Evolutionary conservation across 345 rosid genomes (phyloP).

Genomic region (Rhodomyrtus tomentosa): DNA sequence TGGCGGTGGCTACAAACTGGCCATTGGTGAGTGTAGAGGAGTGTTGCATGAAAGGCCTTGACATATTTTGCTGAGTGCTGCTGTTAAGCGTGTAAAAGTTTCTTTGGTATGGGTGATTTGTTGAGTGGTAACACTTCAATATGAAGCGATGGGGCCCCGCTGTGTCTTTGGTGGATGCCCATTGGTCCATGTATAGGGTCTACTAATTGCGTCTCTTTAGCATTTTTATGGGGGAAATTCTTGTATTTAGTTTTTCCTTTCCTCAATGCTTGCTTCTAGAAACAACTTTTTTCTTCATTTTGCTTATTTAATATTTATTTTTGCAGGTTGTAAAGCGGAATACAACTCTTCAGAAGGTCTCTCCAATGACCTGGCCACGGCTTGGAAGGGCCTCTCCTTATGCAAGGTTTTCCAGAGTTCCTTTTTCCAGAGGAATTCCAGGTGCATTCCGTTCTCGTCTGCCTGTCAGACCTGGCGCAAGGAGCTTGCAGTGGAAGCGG

Average conservation of each 20-base stretch:
- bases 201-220: neutral
- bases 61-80: neutral
- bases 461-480: slow-evolving; percentile 51
- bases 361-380: slow-evolving; percentile 61
- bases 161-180: neutral
- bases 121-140: neutral
- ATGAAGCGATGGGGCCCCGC: neutral
- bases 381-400: slow-evolving; percentile 28
- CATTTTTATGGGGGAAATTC: neutral
- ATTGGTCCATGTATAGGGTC: neutral
- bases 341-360: slow-evolving; percentile 41
- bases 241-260: neutral
- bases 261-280: neutral
- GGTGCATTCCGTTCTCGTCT: slow-evolving; percentile 55
- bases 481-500: slow-evolving; percentile 97
- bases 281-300: neutral
- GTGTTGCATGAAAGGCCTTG: neutral
- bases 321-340: slow-evolving; percentile 72
- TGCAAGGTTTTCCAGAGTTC: slow-evolving; percentile 49
- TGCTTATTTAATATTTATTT: neutral
- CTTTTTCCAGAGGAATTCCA: slow-evolving; percentile 53
- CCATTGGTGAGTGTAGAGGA: neutral
- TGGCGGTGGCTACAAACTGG: neutral
- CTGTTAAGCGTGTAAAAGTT: neutral
- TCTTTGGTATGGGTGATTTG: neutral